Evolutionary conservation across 148 eudicot genomes (phyloP), one percentile per base, ranked within the genome.

Genomic region (Silene conica): DNA sequence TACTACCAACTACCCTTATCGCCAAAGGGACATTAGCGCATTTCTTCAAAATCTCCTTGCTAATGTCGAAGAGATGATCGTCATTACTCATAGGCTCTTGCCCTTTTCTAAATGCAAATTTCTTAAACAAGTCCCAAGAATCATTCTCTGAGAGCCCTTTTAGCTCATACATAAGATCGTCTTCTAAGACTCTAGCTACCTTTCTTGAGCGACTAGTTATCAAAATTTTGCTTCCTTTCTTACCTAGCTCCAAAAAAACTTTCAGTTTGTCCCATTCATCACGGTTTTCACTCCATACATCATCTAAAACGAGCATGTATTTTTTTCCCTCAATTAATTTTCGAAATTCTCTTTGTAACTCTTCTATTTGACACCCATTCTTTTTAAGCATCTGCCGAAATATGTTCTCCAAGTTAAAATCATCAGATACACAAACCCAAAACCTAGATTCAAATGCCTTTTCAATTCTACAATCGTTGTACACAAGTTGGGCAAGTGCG

Each of bases 361-460:
- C 41, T 31, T 69, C 61, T 23, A 52, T 50, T 7, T 54, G 23
- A 23, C 10, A 4, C 60, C 0, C 61, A 26, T 52, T n/a, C 60
- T 52, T 69, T 1, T 45, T 19, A 14, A 69, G 61, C 19, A 69
- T 50, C 43, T 22, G 26, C 4, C 60, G 2, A 69, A 69, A 31
- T 18, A 69, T 69, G 22, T 69, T 56, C 4, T 25, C 58, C 20
- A 72, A 75, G 25, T 6, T 67, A 15, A 73, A 43, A 7, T 67
- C 76, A 6, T 61, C 69, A 22, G 63, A 1, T 10, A 69, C 46
- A 23, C 41, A 69, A 52, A 69, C 73, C 73, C 73, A 69, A 5
- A 22, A 14, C 60, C 60, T 69, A 28, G 0, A 20, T 50, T 25
- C 31, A 69, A 69, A 69, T 52, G 38, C 11, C 7, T n/a, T 15